Evolutionary conservation across 2,329 filamentous ascomycete species (phyloP).

Genomic region (Neonectria hederae): DNA sequence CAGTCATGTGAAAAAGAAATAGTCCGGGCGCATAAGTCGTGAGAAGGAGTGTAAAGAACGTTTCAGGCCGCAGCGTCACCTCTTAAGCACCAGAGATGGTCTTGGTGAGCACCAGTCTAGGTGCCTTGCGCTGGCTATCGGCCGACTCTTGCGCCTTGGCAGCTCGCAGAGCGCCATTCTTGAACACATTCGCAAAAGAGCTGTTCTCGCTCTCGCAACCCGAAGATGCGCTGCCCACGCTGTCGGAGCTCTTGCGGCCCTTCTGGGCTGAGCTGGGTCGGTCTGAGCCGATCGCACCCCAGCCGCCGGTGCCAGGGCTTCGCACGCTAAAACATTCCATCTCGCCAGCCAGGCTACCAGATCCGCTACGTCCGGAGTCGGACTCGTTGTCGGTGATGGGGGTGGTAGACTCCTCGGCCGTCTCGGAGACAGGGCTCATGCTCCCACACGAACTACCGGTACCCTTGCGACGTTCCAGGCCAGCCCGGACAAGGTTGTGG

Average conservation of each 20-base stretch:
- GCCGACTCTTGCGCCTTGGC: constrained; percentile 63
- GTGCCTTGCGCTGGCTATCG: constrained; percentile 79
- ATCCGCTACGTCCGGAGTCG: constrained; percentile 75
- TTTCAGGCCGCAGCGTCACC: constrained; percentile 36
- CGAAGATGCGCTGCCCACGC: constrained; percentile 67
- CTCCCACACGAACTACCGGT: constrained; percentile 77
- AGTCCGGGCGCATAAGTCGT: constrained; percentile 52
- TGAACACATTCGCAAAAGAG: constrained; percentile 74
- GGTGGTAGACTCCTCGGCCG: constrained; percentile 71
- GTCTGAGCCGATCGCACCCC: constrained; percentile 87
- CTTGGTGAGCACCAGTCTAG: constrained; percentile 87
- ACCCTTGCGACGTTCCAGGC: constrained; percentile 83
- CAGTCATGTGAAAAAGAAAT: constrained; percentile 49
- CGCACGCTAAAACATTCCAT: constrained; percentile 76
- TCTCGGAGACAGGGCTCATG: constrained; percentile 91
- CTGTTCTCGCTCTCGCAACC: constrained; percentile 60
- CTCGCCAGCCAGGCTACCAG: constrained; percentile 82
- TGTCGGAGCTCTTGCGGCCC: constrained; percentile 69
- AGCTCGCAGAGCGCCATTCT: constrained; percentile 63
- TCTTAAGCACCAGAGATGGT: constrained; percentile 36
- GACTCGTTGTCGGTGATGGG: constrained; percentile 79
- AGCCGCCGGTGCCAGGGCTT: constrained; percentile 76
- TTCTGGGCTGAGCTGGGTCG: constrained; percentile 78
- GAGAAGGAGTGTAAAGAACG: constrained; percentile 38
- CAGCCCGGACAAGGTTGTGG: constrained; percentile 89